Evolutionary conservation across 192 early-diverging fungal genomes (phyloP).

Genomic region (Entrophospora sp.): DNA sequence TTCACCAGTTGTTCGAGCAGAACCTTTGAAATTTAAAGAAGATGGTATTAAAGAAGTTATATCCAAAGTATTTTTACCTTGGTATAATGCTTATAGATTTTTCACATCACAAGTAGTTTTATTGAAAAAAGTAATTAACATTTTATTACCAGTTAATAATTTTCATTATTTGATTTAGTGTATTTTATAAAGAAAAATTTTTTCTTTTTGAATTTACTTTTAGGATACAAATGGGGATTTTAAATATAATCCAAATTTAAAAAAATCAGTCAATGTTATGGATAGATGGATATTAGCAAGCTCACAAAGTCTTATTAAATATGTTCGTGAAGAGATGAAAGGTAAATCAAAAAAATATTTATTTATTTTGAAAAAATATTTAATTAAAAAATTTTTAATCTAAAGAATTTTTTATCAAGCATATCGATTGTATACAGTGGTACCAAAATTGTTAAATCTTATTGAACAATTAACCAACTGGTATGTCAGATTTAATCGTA

Average conservation of each 20-base stretch:
- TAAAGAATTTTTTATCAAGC: constrained; percentile 16
- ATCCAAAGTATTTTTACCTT: constrained; percentile 91
- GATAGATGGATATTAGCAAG: constrained; percentile 97
- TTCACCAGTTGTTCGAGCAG: constrained; percentile 95
- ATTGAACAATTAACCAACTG: constrained; percentile 97
- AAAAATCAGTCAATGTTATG: constrained; percentile 86
- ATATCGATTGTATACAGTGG: constrained; percentile 97
- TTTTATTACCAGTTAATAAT: constrained; percentile 7
- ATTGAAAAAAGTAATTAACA: constrained; percentile 64
- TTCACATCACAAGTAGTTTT: constrained; percentile 85
- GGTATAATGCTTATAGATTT: constrained; percentile 98
- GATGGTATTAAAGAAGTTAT: constrained; percentile 95
- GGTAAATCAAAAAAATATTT: constrained; percentile 18
- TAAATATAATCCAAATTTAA: constrained; percentile 60
- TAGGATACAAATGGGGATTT: constrained; percentile 45
- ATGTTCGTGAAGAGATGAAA: constrained; percentile 86
- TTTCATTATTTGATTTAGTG: constrained; percentile 20
- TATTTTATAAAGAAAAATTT: background rate
- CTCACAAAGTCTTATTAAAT: constrained; percentile 87
- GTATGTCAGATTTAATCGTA: constrained; percentile 98
- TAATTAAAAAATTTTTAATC: background rate
- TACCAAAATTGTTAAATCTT: constrained; percentile 78
- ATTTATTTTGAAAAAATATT: background rate
- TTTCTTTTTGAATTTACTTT: background rate
- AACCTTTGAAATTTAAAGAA: constrained; percentile 90